Evolutionary conservation across 805 yeast genomes (phyloP), one percentile per base, ranked within the genome.

Genomic region (Spathaspora passalidarum): DNA sequence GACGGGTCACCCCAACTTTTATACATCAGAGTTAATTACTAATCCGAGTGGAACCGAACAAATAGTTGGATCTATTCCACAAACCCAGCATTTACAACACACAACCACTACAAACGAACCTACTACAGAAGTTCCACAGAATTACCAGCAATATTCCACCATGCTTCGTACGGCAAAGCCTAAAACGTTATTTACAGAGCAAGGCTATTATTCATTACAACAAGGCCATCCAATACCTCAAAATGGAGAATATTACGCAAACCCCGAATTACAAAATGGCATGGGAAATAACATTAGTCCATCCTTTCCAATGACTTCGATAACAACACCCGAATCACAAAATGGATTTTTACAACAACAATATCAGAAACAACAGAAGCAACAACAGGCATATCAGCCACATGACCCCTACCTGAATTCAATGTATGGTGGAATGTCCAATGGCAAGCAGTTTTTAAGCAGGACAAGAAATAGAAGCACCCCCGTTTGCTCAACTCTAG

Each of bases 1-100:
- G 11, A 45, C 50, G 32, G 29, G 36, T 13, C 43, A 40, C 8
- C 37, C 50, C 38, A 47, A 47, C 42, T 47, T 45, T 32, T 45
- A 45, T 32, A 17, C 21, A 5, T 35, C 32, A 37, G 50, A 47
- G 35, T 47, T 47, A 26, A 38, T 42, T 22, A 38, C 38, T 11
- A 38, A 19, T 32, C 34, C 55, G 2, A 21, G 47, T 8, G 35
- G 49, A 14, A 32, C 38, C 2, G 53, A 47, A 7, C 50, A 49
- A 21, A 22, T 39, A 14, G 32, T 38, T 11, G 38, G 40, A 18
- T 5, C 34, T 13, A 23, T 22, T 8, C 20, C 32, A 7, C 22
- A 19, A 13, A 17, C 38, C 16, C 17, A 44, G 9, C 38, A 32
- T 11, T 32, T 42, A 35, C 38, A 40, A 18, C 44, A 43, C 17